A percentile compares a stretch with the other conserved stretches of the same genome.
These are phyloP conservation scores for Micractinium sp. DNA, from an alignment of 139 green algal genomes.

Conservation along the genomic window DNA sequence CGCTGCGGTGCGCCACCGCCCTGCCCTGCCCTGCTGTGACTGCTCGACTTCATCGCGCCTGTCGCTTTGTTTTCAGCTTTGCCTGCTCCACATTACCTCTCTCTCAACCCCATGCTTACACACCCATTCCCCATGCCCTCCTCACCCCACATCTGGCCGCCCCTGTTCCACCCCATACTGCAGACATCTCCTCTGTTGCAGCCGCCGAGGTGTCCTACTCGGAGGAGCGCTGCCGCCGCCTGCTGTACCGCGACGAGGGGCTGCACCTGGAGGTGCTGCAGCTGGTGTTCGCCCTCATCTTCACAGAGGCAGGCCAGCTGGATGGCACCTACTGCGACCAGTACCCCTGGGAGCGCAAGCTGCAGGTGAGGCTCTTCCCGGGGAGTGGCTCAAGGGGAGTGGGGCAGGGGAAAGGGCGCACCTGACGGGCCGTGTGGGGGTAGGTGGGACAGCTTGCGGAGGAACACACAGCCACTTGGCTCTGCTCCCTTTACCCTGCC, in stretches of 20 bases:
- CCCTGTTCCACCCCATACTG: background rate
- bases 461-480: too few relatives aligned
- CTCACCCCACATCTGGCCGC: too few relatives aligned
- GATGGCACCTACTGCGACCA: conserved; percentile 53
- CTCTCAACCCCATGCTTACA: too few relatives aligned
- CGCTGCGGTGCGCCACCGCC: background rate
- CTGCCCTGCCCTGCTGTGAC: background rate
- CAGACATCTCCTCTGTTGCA: background rate
- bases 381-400: background rate
- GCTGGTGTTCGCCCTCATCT: conserved; percentile 64
- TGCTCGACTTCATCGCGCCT: background rate
- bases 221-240: conserved; percentile 39
- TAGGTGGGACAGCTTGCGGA: too few relatives aligned
- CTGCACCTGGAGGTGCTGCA: conserved; percentile 61
- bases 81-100: too few relatives aligned
- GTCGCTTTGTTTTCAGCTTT: background rate
- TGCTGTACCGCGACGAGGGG: conserved; percentile 49
- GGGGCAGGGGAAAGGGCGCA: background rate
- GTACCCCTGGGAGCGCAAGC: conserved; percentile 48
- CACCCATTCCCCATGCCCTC: too few relatives aligned
- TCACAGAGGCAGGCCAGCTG: conserved; percentile 48
- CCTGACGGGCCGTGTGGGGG: too few relatives aligned
- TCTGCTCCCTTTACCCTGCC: too few relatives aligned
- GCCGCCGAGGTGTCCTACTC: conserved; percentile 33
- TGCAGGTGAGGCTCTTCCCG: background rate